Percentiles rank a stretch among this genome's conserved stretches.
Evolutionary conservation across 2,329 filamentous ascomycete genomes (phyloP).

Genomic region (Ophiostoma ulmi): DNA sequence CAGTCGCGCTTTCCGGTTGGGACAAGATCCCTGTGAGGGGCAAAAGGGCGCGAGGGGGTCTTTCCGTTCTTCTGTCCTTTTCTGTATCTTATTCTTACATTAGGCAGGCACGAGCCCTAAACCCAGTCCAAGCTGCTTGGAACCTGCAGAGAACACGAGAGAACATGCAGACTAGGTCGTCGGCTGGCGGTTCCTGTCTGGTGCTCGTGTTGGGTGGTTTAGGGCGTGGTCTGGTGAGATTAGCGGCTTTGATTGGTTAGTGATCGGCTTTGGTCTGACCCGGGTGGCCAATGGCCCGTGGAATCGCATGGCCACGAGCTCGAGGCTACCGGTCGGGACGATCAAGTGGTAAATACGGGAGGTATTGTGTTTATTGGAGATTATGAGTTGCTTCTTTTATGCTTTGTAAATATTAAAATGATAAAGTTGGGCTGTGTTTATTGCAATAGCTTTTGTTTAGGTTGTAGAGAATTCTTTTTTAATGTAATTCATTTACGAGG

Average conservation of each 20-base stretch:
- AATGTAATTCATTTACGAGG: no score
- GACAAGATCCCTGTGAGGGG: background rate
- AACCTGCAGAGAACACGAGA: conserved; percentile 2
- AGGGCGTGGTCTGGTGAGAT: background rate
- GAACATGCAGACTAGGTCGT: background rate
- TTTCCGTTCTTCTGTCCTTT: background rate
- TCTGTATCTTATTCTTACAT: no score
- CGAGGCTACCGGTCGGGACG: background rate
- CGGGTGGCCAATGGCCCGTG: background rate
- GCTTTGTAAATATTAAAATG: no score
- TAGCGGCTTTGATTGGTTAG: background rate
- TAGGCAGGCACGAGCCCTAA: background rate
- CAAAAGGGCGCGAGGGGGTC: background rate
- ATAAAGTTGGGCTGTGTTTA: no score
- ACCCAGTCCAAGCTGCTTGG: background rate
- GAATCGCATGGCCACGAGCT: background rate
- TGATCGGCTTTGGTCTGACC: background rate
- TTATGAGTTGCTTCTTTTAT: background rate
- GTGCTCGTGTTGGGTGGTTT: background rate
- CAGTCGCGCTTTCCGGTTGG: background rate
- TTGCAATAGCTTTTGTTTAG: no score
- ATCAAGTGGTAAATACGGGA: no score
- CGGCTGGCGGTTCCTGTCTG: conserved; percentile 10
- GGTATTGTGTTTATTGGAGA: no score
- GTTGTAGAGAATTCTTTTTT: no score